Evolutionary conservation across 192 early-diverging fungal species (phyloP).

Genomic region (Pilaira anomala): DNA sequence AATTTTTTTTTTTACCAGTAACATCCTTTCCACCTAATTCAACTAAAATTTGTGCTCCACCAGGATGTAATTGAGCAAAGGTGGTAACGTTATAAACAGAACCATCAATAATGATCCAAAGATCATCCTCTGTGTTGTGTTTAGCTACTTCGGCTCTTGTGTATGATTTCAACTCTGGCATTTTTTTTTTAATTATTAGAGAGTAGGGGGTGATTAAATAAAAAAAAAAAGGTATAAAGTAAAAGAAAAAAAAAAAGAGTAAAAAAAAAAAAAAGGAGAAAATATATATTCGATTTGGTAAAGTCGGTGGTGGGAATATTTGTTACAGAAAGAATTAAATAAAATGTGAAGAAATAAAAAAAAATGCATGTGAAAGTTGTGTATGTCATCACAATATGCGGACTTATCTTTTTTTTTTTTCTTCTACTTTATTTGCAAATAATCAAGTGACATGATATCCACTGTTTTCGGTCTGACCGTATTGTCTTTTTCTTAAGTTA

Average conservation of each 20-base stretch:
- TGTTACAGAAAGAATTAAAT: background rate
- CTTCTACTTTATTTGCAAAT: background rate
- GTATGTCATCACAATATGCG: background rate
- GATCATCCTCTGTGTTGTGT: constrained; percentile 27
- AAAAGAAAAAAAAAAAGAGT: background rate
- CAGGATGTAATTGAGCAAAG: constrained; percentile 56
- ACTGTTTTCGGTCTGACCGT: background rate
- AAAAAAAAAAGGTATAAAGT: background rate
- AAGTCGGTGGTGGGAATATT: background rate
- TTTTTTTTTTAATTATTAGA: background rate
- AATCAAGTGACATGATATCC: background rate
- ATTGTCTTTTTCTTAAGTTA: background rate
- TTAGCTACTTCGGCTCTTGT: constrained; percentile 36
- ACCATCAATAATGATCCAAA: constrained; percentile 62
- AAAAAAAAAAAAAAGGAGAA: background rate
- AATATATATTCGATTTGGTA: background rate
- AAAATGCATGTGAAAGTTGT: constrained; percentile 18
- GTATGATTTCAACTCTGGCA: constrained; percentile 28
- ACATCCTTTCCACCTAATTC: constrained; percentile 80
- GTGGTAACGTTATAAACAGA: constrained; percentile 56
- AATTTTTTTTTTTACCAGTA: constrained; percentile 31
- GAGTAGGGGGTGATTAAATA: constrained; percentile 3
- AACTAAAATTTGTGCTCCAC: constrained; percentile 56
- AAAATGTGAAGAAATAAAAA: constrained; percentile 1
- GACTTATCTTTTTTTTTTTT: background rate